phyloP scores from a whole-genome alignment of 495 filamentous ascomycete genomes.

The Letharia lupina region DNA sequence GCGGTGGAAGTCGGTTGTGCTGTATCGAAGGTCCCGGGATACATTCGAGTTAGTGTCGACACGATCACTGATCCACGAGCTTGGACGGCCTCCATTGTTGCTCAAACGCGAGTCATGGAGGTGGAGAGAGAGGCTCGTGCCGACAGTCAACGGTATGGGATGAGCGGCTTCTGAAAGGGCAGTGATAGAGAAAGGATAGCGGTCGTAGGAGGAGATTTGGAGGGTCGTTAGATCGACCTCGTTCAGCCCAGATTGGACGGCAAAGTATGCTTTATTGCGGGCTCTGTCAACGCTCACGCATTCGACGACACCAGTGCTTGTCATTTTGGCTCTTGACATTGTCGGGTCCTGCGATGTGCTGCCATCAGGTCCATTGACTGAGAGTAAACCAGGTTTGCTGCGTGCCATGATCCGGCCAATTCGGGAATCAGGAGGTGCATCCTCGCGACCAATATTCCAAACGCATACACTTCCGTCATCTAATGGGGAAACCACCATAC shows the following conservation, averaged over 20 bases:
- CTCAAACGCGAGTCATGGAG: constrained; percentile 65
- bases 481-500: constrained; percentile 66
- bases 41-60: constrained; percentile 6
- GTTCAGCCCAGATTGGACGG: constrained; percentile 64
- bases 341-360: constrained; percentile 7
- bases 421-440: constrained; percentile 32
- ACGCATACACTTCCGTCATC: constrained; percentile 80
- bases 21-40: constrained; percentile 7
- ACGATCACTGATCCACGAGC: constrained; percentile 7
- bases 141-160: constrained; percentile 71
- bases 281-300: constrained; percentile 72
- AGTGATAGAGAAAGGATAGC: constrained; percentile 76
- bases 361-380: constrained; percentile 37
- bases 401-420: constrained; percentile 58
- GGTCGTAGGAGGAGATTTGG: constrained; percentile 57
- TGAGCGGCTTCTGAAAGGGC: constrained; percentile 69
- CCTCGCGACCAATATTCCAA: constrained; percentile 68
- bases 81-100: constrained; percentile 11
- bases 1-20: constrained; percentile 25
- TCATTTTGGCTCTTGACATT: constrained; percentile 9
- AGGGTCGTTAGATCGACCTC: constrained; percentile 79
- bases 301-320: constrained; percentile 44
- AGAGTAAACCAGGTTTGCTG: constrained; percentile 58
- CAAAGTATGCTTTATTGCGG: constrained; percentile 66
- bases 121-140: constrained; percentile 74